Percentiles rank a stretch among this genome's conserved stretches.
Evolutionary conservation across 2,329 filamentous ascomycete genomes (phyloP).

Genomic region (Neopestalotiopsis rosae): DNA sequence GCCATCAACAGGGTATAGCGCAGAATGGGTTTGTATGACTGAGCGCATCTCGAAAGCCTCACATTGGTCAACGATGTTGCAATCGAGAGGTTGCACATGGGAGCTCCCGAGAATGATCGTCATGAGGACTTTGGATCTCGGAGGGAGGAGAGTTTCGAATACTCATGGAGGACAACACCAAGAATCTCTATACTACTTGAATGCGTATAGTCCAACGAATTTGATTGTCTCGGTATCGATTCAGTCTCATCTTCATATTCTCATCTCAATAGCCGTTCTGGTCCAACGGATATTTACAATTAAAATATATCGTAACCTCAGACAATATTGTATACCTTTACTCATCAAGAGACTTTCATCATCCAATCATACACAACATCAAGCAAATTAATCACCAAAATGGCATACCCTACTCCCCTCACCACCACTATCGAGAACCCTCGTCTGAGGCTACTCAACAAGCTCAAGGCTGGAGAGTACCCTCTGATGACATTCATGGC

Average conservation of each 20-base stretch:
- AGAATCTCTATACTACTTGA: conserved; percentile 4
- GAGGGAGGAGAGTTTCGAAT: not conserved
- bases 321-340: not conserved
- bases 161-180: not conserved
- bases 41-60: not conserved
- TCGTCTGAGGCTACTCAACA: conserved; percentile 13
- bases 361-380: not conserved
- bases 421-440: conserved; percentile 9
- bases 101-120: not conserved
- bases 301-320: not conserved
- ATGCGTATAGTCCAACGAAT: not conserved
- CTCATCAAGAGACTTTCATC: not conserved
- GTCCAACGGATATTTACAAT: not conserved
- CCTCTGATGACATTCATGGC: conserved; percentile 10
- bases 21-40: not conserved
- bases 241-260: not conserved
- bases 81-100: not conserved
- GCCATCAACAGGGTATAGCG: conserved; percentile 2
- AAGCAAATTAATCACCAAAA: not conserved
- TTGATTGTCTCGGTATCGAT: not conserved
- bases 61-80: not conserved
- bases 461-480: conserved; percentile 11
- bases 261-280: conserved; percentile 1
- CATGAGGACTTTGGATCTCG: not conserved
- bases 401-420: conserved; percentile 1